Percentiles rank a stretch among this genome's conserved stretches.
phyloP scores from a whole-genome alignment of 1,139 yeast species.

The Torulaspora globosa region DNA sequence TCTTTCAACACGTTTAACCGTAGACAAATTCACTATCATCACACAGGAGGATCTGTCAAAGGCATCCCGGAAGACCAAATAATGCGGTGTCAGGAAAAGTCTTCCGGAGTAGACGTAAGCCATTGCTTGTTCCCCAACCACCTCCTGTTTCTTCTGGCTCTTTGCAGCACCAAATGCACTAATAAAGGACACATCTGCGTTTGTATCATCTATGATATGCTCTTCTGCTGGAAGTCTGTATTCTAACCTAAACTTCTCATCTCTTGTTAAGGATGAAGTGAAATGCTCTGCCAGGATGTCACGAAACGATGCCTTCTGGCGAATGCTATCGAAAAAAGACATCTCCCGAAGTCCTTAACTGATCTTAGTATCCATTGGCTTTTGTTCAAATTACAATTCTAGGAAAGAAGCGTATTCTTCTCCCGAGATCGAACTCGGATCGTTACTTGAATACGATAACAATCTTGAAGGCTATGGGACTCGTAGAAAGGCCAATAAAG shows the following conservation, averaged over 20 bases:
- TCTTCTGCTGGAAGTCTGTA: constrained; percentile 72
- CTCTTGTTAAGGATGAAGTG: constrained; percentile 43
- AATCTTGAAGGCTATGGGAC: neutral
- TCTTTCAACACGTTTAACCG: constrained; percentile 81
- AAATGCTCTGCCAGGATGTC: constrained; percentile 39
- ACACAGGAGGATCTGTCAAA: constrained; percentile 66
- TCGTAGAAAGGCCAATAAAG: neutral
- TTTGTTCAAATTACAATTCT: neutral
- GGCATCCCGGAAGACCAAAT: constrained; percentile 66
- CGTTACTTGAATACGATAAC: neutral
- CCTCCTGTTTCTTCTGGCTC: constrained; percentile 9
- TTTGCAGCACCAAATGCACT: constrained; percentile 39
- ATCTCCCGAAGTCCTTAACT: constrained; percentile 27
- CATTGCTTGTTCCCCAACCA: constrained; percentile 17
- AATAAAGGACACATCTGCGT: constrained; percentile 61
- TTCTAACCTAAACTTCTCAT: constrained; percentile 63
- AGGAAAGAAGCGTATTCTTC: neutral
- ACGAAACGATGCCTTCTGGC: constrained; percentile 48
- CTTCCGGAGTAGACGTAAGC: constrained; percentile 51
- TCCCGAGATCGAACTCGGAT: neutral
- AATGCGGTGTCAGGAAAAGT: constrained; percentile 67
- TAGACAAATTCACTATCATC: constrained; percentile 67
- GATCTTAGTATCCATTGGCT: neutral
- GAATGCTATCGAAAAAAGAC: constrained; percentile 50
- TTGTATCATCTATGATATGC: constrained; percentile 57